Conservation (phyloP, 2,329 filamentous ascomycete genomes). For the Colletotrichum sp. region DNA sequence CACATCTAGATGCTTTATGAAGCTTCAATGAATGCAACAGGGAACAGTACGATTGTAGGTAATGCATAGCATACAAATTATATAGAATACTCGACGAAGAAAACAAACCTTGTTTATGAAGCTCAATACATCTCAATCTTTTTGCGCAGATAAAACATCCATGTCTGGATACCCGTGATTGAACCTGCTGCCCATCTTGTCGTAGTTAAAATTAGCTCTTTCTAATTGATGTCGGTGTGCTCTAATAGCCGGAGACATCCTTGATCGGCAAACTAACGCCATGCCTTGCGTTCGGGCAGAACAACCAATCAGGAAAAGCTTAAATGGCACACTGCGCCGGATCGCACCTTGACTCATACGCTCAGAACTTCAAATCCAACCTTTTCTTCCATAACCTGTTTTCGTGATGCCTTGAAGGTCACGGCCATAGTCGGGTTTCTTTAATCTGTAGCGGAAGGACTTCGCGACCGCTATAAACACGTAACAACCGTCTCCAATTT, state of each 20-base stretch:
- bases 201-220: no score
- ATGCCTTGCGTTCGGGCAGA: background rate
- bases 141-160: no score
- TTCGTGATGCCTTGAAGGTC: background rate
- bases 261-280: background rate
- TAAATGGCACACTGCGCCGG: background rate
- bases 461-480: background rate
- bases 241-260: background rate
- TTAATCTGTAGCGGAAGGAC: background rate
- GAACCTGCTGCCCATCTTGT: no score
- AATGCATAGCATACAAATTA: no score
- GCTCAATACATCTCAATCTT: no score
- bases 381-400: background rate
- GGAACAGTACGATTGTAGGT: no score
- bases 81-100: no score
- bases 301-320: background rate
- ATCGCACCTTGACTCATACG: background rate
- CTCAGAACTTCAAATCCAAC: background rate
- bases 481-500: background rate
- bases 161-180: no score
- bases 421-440: background rate
- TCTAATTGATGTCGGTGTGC: background rate
- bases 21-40: no score
- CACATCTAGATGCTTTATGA: no score
- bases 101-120: no score